These are phyloP conservation scores for Jackrogersella minutella DNA, from an alignment of 495 filamentous ascomycete genomes.

Conservation along the genomic window DNA sequence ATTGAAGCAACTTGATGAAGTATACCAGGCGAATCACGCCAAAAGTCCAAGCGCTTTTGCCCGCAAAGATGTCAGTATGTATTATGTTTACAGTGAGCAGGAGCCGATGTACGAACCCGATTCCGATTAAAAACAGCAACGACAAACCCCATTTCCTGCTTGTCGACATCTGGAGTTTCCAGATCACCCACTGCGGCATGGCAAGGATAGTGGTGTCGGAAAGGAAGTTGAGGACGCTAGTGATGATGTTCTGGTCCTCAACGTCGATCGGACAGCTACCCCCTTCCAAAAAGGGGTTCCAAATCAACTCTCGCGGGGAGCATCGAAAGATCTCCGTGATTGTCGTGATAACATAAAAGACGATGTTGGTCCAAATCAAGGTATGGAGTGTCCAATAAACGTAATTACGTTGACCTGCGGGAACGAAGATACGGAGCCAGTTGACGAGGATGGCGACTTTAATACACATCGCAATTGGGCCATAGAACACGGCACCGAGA, in stretches of 20 bases:
- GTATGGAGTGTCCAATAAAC: constrained; percentile 40
- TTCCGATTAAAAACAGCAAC: constrained; percentile 16
- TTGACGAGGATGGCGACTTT: constrained; percentile 46
- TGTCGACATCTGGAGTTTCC: constrained; percentile 31
- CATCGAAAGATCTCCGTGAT: constrained; percentile 55
- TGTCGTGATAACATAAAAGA: constrained; percentile 51
- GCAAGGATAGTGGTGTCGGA: constrained; percentile 19
- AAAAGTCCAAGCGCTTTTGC: too few species aligned
- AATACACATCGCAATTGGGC: too few species aligned
- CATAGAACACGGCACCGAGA: too few species aligned
- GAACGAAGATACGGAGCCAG: constrained; percentile 43
- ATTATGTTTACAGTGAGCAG: background rate
- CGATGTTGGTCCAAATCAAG: constrained; percentile 47
- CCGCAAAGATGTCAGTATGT: too few species aligned
- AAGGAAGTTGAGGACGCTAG: constrained; percentile 14
- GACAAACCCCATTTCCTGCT: constrained; percentile 29
- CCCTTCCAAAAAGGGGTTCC: constrained; percentile 3
- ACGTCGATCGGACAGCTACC: background rate
- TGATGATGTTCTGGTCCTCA: background rate
- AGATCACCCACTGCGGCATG: constrained; percentile 28
- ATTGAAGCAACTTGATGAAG: too few species aligned
- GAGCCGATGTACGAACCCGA: constrained; percentile 1
- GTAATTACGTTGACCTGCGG: constrained; percentile 8
- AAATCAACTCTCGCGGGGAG: constrained; percentile 31
- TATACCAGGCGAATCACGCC: too few species aligned